Percentiles rank a stretch among this genome's conserved stretches.
Conservation (phyloP, 805 yeast genomes). For the Teunomyces atbi region DNA sequence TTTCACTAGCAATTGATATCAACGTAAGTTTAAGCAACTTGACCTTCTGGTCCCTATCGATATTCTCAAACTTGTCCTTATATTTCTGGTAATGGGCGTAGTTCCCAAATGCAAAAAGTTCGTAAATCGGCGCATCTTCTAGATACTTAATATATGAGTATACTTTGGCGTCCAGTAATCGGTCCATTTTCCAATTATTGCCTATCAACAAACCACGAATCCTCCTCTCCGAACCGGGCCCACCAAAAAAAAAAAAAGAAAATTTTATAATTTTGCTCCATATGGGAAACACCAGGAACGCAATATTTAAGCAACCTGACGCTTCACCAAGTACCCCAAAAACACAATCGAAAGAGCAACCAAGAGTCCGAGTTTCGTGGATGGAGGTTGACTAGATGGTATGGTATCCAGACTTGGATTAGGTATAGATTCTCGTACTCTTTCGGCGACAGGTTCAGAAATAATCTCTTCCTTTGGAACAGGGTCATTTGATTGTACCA, state of each 20-base stretch:
- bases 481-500: no score
- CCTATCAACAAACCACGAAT: neutral
- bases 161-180: neutral
- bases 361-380: neutral
- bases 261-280: no score
- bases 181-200: neutral
- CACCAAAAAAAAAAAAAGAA: no score
- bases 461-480: neutral
- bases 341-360: neutral
- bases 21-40: slow-evolving; percentile 31
- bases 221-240: neutral
- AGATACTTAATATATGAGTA: neutral
- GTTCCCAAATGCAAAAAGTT: slow-evolving; percentile 40
- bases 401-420: neutral
- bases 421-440: neutral
- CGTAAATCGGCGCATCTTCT: slow-evolving; percentile 11
- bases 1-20: slow-evolving; percentile 20
- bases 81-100: slow-evolving; percentile 22
- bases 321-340: neutral
- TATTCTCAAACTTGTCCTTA: slow-evolving; percentile 8
- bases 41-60: neutral
- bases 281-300: neutral
- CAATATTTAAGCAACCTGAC: neutral
- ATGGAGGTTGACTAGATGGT: neutral
- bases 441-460: neutral